phyloP scores from a whole-genome alignment of 78 protist species.

The Dictyostelium discoideum region DNA sequence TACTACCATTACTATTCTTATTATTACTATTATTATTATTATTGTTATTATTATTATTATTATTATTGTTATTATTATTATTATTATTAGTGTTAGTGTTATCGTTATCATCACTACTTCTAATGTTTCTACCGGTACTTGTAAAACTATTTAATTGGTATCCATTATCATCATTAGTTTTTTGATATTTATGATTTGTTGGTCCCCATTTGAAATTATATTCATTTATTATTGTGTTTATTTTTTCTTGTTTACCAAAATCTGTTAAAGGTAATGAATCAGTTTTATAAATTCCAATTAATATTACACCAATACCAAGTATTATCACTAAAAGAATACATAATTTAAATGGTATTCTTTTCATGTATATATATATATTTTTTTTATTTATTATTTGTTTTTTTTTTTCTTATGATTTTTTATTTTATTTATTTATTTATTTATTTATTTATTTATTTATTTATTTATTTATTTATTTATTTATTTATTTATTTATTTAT shows the following conservation, averaged over 20 bases:
- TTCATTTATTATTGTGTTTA: background rate
- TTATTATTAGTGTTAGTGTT: background rate
- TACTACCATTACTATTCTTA: background rate
- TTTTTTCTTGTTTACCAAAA: background rate
- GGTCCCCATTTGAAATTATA: background rate
- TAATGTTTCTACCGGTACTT: background rate
- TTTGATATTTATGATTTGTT: background rate
- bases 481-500: too few relatives aligned
- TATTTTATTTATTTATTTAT: too few relatives aligned
- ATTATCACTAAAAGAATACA: background rate
- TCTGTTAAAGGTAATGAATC: background rate
- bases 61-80: background rate
- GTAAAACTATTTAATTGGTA: background rate
- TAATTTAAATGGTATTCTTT: constrained; percentile 12
- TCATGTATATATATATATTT: background rate
- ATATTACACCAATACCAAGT: background rate
- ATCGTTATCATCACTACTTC: background rate
- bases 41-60: background rate
- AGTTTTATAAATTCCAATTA: background rate
- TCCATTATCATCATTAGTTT: background rate
- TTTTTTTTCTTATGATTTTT: too few relatives aligned
- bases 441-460: too few relatives aligned
- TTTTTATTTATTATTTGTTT: background rate
- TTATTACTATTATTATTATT: background rate
- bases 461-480: too few relatives aligned